Conservation (phyloP, 768 basidiomycete genomes). For the Russula sp. region DNA sequence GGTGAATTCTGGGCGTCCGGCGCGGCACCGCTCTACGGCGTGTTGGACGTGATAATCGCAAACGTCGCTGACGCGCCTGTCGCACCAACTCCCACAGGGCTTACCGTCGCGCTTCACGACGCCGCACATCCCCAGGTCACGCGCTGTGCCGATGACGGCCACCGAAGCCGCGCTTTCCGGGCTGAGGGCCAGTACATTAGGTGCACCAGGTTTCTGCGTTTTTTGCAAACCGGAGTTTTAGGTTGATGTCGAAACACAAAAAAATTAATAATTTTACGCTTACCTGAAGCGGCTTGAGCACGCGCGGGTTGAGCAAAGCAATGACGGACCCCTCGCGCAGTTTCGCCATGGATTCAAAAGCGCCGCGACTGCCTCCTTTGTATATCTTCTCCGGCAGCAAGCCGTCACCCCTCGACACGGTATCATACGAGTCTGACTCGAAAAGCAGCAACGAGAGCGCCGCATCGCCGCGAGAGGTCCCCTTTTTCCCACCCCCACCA, state of each 20-base stretch:
- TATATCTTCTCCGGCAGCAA: constrained; percentile 56
- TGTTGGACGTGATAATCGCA: constrained; percentile 90
- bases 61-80: constrained; percentile 76
- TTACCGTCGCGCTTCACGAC: constrained; percentile 76
- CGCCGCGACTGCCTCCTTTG: constrained; percentile 85
- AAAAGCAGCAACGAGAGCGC: constrained; percentile 79
- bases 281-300: constrained; percentile 84
- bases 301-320: constrained; percentile 79
- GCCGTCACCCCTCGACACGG: constrained; percentile 44
- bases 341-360: constrained; percentile 83
- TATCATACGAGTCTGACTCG: constrained; percentile 70
- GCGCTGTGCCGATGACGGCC: constrained; percentile 76
- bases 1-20: constrained; percentile 80
- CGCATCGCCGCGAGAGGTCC: constrained; percentile 71
- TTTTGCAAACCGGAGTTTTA: too few species aligned
- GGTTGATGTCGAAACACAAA: too few species aligned
- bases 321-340: constrained; percentile 85
- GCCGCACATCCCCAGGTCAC: constrained; percentile 80
- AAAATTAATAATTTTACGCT: neutral
- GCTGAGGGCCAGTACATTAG: constrained; percentile 80
- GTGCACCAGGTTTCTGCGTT: constrained; percentile 47
- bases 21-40: constrained; percentile 67
- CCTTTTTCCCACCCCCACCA: constrained; percentile 52
- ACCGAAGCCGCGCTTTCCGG: constrained; percentile 78
- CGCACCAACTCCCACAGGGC: constrained; percentile 81